A percentile compares a stretch with the other conserved stretches of the same genome.
Evolutionary conservation across 2,329 filamentous ascomycete genomes (phyloP).

Genomic region (Colletotrichum magnum): DNA sequence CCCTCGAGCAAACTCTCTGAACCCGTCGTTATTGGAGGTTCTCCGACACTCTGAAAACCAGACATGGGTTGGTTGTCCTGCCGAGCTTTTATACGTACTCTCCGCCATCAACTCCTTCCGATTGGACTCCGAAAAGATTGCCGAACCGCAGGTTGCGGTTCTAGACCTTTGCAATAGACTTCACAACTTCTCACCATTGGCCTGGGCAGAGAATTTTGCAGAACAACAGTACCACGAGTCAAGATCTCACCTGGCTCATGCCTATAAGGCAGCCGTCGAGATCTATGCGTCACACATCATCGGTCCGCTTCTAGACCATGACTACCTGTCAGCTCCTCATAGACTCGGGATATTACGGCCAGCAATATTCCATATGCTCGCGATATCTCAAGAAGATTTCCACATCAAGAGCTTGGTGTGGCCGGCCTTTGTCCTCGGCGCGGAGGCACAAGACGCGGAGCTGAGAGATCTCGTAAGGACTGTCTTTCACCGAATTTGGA

Average conservation of each 20-base stretch:
- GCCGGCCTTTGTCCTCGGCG: slow-evolving; percentile 29
- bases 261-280: slow-evolving; percentile 31
- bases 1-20: background rate
- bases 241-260: slow-evolving; percentile 27
- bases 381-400: slow-evolving; percentile 20
- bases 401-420: slow-evolving; percentile 37
- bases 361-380: slow-evolving; percentile 24
- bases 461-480: slow-evolving; percentile 6
- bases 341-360: background rate
- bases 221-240: slow-evolving; percentile 10
- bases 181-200: slow-evolving; percentile 11
- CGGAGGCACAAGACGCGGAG: slow-evolving; percentile 16
- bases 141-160: background rate
- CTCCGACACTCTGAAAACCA: slow-evolving; percentile 30
- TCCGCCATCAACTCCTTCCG: slow-evolving; percentile 26
- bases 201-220: slow-evolving; percentile 25
- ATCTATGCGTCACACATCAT: slow-evolving; percentile 22
- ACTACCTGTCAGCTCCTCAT: slow-evolving; percentile 1
- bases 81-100: slow-evolving; percentile 28
- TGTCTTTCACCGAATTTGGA: slow-evolving; percentile 27
- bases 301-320: background rate
- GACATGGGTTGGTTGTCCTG: slow-evolving; percentile 36
- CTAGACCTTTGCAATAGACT: background rate
- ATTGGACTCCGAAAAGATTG: background rate
- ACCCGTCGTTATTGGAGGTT: slow-evolving; percentile 9